Conservation (phyloP, 1,284 basidiomycete species). For the Mycena citricolor region DNA sequence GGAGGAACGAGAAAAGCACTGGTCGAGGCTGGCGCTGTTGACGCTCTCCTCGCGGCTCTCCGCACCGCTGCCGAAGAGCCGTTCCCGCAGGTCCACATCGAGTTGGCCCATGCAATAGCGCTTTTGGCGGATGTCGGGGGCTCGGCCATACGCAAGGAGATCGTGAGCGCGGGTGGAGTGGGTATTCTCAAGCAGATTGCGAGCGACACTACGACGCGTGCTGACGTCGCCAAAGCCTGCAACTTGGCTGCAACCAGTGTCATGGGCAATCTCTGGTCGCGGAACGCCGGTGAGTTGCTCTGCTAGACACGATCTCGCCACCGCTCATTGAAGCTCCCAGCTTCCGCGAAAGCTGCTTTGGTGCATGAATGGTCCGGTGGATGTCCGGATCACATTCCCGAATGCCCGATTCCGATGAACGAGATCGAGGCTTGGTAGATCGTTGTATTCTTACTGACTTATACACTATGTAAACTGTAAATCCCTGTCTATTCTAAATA, state of each 20-base stretch:
- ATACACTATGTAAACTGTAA: too few species aligned
- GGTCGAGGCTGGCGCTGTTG: slow-evolving; percentile 30
- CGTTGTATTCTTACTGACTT: too few species aligned
- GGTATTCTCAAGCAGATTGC: slow-evolving; percentile 27
- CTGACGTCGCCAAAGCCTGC: slow-evolving; percentile 29
- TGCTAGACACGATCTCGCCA: too few species aligned
- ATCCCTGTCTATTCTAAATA: too few species aligned
- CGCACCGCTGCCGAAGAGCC: slow-evolving; percentile 28
- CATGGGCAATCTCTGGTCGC: slow-evolving; percentile 29
- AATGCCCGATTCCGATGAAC: slow-evolving; percentile 29
- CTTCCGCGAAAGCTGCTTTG: slow-evolving; percentile 25
- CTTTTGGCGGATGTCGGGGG: slow-evolving; percentile 30
- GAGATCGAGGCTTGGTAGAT: slow-evolving; percentile 3
- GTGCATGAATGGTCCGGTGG: slow-evolving; percentile 29
- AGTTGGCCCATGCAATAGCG: slow-evolving; percentile 29
- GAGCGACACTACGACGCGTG: slow-evolving; percentile 9
- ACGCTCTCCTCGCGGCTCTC: slow-evolving; percentile 28
- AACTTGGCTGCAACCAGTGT: slow-evolving; percentile 29
- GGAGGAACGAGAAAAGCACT: slow-evolving; percentile 27
- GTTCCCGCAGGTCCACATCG: slow-evolving; percentile 27
- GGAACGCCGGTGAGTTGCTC: slow-evolving; percentile 27
- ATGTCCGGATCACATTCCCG: slow-evolving; percentile 27
- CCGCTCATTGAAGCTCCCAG: background rate
- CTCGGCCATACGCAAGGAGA: slow-evolving; percentile 28
- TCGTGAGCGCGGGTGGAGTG: slow-evolving; percentile 29